These are phyloP conservation scores for Neurospora sp. DNA, from an alignment of 2,329 filamentous ascomycete genomes.

Conservation along the genomic window DNA sequence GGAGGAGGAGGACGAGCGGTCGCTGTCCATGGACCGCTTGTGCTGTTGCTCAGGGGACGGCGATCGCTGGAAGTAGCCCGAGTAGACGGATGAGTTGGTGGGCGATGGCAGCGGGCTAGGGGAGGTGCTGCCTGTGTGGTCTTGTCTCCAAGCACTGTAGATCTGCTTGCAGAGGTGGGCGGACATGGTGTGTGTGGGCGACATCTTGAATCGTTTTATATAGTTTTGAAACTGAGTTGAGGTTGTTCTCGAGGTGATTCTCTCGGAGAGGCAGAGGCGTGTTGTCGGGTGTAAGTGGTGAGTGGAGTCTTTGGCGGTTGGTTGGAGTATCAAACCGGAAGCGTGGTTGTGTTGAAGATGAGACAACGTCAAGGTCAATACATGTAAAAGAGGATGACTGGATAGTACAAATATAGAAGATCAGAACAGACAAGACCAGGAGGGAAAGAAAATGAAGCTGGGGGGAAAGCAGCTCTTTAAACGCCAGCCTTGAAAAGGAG, in stretches of 20 bases:
- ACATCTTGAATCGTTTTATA: conserved; percentile 30
- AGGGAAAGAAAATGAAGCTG: not conserved
- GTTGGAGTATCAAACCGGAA: not conserved
- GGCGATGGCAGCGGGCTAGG: conserved; percentile 18
- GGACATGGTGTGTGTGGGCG: conserved; percentile 51
- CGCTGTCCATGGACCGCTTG: conserved; percentile 39
- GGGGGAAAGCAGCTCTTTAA: not conserved
- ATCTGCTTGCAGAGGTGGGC: conserved; percentile 52
- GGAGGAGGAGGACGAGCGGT: conserved; percentile 24
- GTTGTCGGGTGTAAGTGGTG: conserved; percentile 8
- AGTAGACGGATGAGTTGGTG: conserved; percentile 15
- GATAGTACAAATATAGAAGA: not conserved
- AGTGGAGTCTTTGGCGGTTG: not conserved
- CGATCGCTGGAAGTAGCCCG: conserved; percentile 24
- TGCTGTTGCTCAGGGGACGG: conserved; percentile 24
- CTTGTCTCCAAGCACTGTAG: conserved; percentile 47
- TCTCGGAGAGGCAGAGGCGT: not conserved
- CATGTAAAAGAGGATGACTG: not conserved
- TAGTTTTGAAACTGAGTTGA: not conserved
- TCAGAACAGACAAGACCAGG: not conserved
- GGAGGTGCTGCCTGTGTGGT: conserved; percentile 15
- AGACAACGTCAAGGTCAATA: not conserved
- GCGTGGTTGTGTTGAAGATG: not conserved
- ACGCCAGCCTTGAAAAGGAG: not conserved
- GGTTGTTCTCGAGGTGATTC: not conserved